A percentile compares a stretch with the other conserved stretches of the same genome.
phyloP scores from a whole-genome alignment of 163 green algal genomes.

The Scenedesmus sp. region DNA sequence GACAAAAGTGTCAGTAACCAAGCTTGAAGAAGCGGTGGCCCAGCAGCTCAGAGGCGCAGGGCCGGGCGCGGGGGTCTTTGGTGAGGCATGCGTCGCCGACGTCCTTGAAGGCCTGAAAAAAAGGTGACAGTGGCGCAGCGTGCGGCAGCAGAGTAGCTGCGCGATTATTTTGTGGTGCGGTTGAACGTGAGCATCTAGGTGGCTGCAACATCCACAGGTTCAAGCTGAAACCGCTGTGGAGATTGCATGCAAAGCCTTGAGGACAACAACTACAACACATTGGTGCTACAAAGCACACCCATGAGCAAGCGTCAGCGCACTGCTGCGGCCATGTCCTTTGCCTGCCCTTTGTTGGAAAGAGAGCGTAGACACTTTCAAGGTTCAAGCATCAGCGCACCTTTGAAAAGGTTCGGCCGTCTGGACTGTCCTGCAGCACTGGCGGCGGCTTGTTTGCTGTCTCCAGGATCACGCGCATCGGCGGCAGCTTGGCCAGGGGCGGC shows the following conservation, averaged over 20 bases:
- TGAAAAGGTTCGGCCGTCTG: neutral
- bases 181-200: neutral
- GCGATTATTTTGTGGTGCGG: neutral
- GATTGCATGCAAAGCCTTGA: no score
- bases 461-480: conserved; percentile 83
- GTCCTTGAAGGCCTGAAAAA: conserved; percentile 79
- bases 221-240: neutral
- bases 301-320: neutral
- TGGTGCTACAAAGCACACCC: neutral
- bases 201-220: neutral
- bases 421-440: neutral
- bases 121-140: neutral
- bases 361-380: neutral
- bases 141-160: neutral
- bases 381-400: conserved; percentile 11
- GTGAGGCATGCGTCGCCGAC: conserved; percentile 89
- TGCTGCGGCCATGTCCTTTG: conserved; percentile 69
- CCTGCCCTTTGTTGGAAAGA: neutral
- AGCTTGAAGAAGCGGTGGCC: neutral
- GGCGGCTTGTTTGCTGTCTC: conserved; percentile 66
- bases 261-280: no score
- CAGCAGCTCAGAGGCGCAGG: conserved; percentile 49
- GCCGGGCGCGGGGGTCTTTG: conserved; percentile 82
- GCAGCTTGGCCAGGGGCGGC: conserved; percentile 81
- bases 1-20: no score